Evolutionary conservation across 306 rosid species (phyloP).

Genomic region (Lagenaria siceraria): DNA sequence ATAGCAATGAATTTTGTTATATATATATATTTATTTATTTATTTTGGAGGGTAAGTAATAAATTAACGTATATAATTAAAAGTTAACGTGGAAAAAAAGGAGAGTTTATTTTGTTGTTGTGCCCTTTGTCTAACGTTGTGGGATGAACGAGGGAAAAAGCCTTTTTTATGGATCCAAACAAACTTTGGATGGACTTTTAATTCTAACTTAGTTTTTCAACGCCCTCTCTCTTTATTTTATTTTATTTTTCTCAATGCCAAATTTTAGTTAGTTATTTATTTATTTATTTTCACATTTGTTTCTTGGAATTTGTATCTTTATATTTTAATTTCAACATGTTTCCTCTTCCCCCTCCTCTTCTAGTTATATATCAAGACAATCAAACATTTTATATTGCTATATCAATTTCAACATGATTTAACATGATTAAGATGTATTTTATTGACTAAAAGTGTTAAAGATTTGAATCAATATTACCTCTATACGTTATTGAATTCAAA

Average conservation of each 20-base stretch:
- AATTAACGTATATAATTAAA: too few relatives aligned
- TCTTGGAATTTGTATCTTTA: not conserved
- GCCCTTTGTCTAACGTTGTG: constrained; percentile 3
- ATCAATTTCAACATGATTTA: too few relatives aligned
- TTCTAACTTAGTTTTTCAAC: not conserved
- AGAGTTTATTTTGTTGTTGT: not conserved
- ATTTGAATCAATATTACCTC: too few relatives aligned
- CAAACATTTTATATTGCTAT: not conserved
- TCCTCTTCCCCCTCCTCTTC: not conserved
- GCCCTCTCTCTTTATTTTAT: not conserved
- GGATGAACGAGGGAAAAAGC: not conserved
- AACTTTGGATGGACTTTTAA: not conserved
- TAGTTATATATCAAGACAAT: not conserved
- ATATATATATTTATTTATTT: too few relatives aligned
- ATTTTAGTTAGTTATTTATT: not conserved
- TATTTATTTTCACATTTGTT: not conserved
- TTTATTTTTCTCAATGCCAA: not conserved
- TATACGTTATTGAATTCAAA: too few relatives aligned
- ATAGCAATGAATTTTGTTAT: too few relatives aligned
- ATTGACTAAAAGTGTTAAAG: too few relatives aligned
- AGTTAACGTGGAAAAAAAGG: not conserved
- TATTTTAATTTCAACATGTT: not conserved
- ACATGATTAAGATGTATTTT: too few relatives aligned
- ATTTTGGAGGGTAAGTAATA: too few relatives aligned
- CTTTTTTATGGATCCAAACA: not conserved